phyloP scores from a whole-genome alignment of 345 rosid genomes.

The Syzygium grande region DNA sequence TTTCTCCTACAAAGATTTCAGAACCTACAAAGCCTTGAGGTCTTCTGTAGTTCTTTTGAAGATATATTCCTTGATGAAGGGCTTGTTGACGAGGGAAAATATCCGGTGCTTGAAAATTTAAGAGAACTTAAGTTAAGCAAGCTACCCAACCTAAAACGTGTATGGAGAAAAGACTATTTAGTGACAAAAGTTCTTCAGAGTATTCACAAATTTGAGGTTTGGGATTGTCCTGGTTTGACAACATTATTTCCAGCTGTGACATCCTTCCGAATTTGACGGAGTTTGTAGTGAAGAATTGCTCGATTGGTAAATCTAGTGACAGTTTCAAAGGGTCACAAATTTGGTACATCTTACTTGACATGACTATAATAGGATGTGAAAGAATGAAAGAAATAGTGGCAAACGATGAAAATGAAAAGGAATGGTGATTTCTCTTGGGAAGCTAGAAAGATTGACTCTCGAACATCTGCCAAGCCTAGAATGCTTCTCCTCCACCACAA shows the following conservation, averaged over 20 bases:
- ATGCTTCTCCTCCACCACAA: not conserved
- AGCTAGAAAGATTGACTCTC: rapidly evolving
- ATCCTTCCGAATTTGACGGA: rapidly evolving
- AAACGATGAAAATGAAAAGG: rapidly evolving
- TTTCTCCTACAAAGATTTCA: not conserved
- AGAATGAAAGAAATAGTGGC: not conserved
- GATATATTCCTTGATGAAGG: not conserved
- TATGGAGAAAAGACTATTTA: not conserved
- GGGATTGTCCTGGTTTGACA: not conserved
- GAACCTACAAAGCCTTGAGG: not conserved
- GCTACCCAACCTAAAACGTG: not conserved
- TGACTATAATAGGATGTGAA: not conserved
- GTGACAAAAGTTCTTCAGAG: not conserved
- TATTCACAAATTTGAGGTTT: not conserved
- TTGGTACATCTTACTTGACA: rapidly evolving
- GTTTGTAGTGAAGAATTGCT: not conserved
- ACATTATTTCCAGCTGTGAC: not conserved
- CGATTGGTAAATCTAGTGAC: not conserved
- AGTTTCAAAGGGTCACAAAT: not conserved
- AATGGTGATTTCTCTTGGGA: not conserved
- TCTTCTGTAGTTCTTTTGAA: not conserved
- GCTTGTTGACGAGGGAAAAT: not conserved
- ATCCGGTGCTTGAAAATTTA: not conserved
- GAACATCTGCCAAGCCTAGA: not conserved
- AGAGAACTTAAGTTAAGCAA: not conserved